These are phyloP conservation scores for Metschnikowia rubicola DNA, from an alignment of 805 yeast genomes.

Conservation along the genomic window DNA sequence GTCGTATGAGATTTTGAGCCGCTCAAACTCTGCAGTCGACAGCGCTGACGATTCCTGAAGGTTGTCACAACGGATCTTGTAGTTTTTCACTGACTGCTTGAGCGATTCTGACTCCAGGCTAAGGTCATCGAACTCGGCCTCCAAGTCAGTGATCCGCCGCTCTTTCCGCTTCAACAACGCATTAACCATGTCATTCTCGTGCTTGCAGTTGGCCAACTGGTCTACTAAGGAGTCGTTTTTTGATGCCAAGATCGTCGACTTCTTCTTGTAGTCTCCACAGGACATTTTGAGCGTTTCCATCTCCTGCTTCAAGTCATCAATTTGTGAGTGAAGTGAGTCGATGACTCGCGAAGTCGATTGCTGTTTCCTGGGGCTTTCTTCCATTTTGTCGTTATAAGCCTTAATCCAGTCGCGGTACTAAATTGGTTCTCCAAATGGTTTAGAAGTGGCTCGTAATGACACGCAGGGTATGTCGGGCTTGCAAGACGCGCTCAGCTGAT, in stretches of 20 bases:
- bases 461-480: background rate
- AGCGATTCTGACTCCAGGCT: slow-evolving; percentile 46
- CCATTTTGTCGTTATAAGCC: slow-evolving; percentile 8
- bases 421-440: too few relatives aligned
- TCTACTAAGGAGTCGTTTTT: slow-evolving; percentile 56
- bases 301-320: slow-evolving; percentile 44
- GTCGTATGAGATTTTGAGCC: slow-evolving; percentile 58
- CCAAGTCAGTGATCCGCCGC: slow-evolving; percentile 63
- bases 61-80: slow-evolving; percentile 47
- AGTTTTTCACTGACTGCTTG: slow-evolving; percentile 46
- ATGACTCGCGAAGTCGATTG: slow-evolving; percentile 38
- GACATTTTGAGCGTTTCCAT: slow-evolving; percentile 36
- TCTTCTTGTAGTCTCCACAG: slow-evolving; percentile 49
- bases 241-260: slow-evolving; percentile 43
- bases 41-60: slow-evolving; percentile 45
- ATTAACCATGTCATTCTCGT: slow-evolving; percentile 72
- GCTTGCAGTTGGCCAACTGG: slow-evolving; percentile 66
- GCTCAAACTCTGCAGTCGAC: slow-evolving; percentile 49
- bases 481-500: background rate
- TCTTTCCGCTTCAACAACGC: slow-evolving; percentile 69
- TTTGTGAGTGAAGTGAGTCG: slow-evolving; percentile 50
- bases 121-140: slow-evolving; percentile 50
- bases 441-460: too few relatives aligned
- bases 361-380: slow-evolving; percentile 21
- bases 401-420: too few relatives aligned